Base-by-base conservation (phyloP, 306 rosid species). In the Dryas octopetala region DNA sequence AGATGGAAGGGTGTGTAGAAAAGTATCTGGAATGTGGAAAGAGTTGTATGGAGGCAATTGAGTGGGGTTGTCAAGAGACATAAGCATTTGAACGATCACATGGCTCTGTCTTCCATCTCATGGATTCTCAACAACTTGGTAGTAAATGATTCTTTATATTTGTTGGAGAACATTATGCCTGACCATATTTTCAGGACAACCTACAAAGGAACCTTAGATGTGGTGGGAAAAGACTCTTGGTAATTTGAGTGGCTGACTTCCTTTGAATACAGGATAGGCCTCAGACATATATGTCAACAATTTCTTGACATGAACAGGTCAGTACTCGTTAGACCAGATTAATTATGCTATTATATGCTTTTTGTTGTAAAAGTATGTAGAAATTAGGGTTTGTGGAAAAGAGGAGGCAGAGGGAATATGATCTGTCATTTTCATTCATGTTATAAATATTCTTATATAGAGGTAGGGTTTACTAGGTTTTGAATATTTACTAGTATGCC, bases 71-170 rank as follows among this genome's bases (percentile, higher is more conserved):
- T 19, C 44, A 48, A 23, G 41, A 17, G 43, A 66, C 55, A 66
- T 1, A 47, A 59, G 40, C 11, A 15, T 62, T 14, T 65, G 58
- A 49, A 53, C 3, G 38, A 78, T 71, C 74, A 62, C 84, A 16
- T 64, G 50, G 68, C 50, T 16, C 13, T 64, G 68, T 55, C 26
- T 76, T 73, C 69, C 12, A 63, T 62, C 40, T 64, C 23, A n/a
- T 23, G 23, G 0, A 28, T 49, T 23, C 0, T 40, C 47, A 55
- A 73, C 50, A 28, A 53, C 55, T 55, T 59, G 63, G 63, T 59
- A 59, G 41, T 62, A 46, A 38, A 28, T 61, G 66, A 38, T 8
- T 13, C 54, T 50, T 15, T 51, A 23, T 23, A 23, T 16, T 23
- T 32, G 60, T 26, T 62, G 78, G 32, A 44, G 13, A 48, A 58